These are phyloP conservation scores for Hermanozyma aechmeae DNA, from an alignment of 805 yeast species.

Conservation along the genomic window DNA sequence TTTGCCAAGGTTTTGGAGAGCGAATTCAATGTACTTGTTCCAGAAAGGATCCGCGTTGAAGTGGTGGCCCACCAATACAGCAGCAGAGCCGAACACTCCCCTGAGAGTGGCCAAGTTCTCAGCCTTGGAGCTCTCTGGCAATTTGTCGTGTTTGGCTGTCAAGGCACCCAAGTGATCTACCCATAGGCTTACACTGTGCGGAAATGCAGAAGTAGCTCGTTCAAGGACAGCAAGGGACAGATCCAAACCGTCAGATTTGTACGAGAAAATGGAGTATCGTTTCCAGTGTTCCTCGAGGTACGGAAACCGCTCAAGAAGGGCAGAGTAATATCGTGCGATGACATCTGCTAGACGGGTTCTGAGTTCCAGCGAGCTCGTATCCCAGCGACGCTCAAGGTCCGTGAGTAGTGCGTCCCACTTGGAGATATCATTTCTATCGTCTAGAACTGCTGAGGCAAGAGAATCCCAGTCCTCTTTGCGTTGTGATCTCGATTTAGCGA, in stretches of 20 bases:
- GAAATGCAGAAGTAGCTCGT: slow-evolving; percentile 27
- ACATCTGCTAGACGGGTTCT: slow-evolving; percentile 8
- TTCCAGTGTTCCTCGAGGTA: slow-evolving; percentile 57
- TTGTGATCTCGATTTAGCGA: too few relatives aligned
- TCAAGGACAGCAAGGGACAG: slow-evolving; percentile 39
- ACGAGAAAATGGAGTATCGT: slow-evolving; percentile 44
- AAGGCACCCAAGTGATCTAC: slow-evolving; percentile 51
- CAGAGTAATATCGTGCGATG: slow-evolving; percentile 11
- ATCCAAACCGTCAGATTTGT: slow-evolving; percentile 45
- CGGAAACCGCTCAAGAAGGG: slow-evolving; percentile 47
- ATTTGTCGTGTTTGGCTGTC: slow-evolving; percentile 3
- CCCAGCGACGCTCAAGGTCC: slow-evolving; percentile 14
- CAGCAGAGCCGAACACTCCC: slow-evolving; percentile 39
- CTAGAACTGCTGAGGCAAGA: slow-evolving; percentile 5
- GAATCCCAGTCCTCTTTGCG: slow-evolving; percentile 7
- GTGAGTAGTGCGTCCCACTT: slow-evolving; percentile 33
- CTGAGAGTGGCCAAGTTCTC: slow-evolving; percentile 21
- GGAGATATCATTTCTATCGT: slow-evolving; percentile 21
- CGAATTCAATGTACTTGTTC: slow-evolving; percentile 66
- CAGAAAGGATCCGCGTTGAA: slow-evolving; percentile 75
- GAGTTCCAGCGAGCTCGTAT: slow-evolving; percentile 5
- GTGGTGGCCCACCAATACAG: slow-evolving; percentile 50
- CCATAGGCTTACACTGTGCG: slow-evolving; percentile 61
- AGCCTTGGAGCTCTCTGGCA: neutral
- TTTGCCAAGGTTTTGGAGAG: slow-evolving; percentile 5